Evolutionary conservation across 441 rosid species (phyloP), one percentile per base, ranked within the genome.

Genomic region (Croton laevigatus): DNA sequence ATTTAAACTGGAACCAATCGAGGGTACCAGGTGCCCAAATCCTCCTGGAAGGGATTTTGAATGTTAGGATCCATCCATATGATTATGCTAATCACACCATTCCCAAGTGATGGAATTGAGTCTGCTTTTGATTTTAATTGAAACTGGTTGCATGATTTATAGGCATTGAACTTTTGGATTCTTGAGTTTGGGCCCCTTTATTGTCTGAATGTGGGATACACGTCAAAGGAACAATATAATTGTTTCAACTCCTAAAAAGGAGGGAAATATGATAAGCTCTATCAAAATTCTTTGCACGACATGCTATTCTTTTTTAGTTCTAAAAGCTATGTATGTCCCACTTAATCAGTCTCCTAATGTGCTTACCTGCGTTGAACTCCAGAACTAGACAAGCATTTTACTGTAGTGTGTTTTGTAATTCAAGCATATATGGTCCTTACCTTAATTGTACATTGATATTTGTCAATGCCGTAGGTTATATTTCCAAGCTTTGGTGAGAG

Each of bases 401-500:
- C 42, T 69, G 44, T n/a, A 27, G 27, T 69, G 10, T 44, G 13
- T 7, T 69, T 59, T 70, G 34, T 27, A 20, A 42, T 42, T 9
- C 20, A 6, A 8, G 40, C 0, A 38, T 11, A 11, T 1, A 11
- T 20, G 1, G n/a, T 27, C 32, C 32, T 27, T 27, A 27, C 32
- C 32, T 27, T 27, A 27, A 27, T 2, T 27, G 32, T 27, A 27
- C 32, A 27, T 27, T 27, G 32, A 27, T 27, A 27, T 27, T 27
- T 27, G 32, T 72, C 36, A 46, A 51, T 55, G 3, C 32, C 27
- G 42, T 55, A 94, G 97, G 99, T 90, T 75, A 81, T 94, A 81
- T 94, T 94, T 83, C 98, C 98, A n/a, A 92, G 98, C 85, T 88
- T 88, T 76, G 97, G 98, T 0, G 97, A 94, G 81, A 81, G 97